These are phyloP conservation scores for Macrophomina pseudophaseolina DNA, from an alignment of 2,329 filamentous ascomycete genomes.

Conservation along the genomic window DNA sequence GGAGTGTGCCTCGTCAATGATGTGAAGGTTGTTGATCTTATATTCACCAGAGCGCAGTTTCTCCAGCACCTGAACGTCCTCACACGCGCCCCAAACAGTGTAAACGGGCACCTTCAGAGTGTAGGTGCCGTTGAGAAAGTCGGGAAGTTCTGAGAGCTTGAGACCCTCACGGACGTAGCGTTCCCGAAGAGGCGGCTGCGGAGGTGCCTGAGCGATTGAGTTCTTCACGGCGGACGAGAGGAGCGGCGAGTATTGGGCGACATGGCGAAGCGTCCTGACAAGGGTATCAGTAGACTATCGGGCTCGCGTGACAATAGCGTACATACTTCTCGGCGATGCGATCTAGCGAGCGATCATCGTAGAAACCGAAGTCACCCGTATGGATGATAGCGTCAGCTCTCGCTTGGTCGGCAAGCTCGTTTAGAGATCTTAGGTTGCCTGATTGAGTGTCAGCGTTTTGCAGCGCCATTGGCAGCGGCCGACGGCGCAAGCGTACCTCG, in stretches of 20 bases:
- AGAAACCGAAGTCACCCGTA: constrained; percentile 98
- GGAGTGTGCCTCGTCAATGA: constrained; percentile 97
- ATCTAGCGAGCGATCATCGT: constrained; percentile 93
- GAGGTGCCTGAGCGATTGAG: constrained; percentile 69
- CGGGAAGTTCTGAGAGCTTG: constrained; percentile 88
- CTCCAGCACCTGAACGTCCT: constrained; percentile 95
- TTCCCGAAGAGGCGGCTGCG: constrained; percentile 75
- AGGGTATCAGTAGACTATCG: constrained; percentile 27
- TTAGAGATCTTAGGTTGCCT: constrained; percentile 95
- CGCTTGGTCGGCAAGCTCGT: constrained; percentile 93
- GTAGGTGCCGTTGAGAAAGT: constrained; percentile 84
- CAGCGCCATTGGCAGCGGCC: background rate
- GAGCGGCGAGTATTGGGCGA: constrained; percentile 96
- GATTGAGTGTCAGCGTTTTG: constrained; percentile 19
- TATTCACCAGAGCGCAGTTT: constrained; percentile 98
- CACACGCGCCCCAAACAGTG: constrained; percentile 98
- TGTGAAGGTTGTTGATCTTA: constrained; percentile 95
- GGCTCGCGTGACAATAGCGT: constrained; percentile 25
- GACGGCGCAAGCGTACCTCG: constrained; percentile 47
- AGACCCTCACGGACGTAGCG: constrained; percentile 82
- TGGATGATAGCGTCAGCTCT: constrained; percentile 98
- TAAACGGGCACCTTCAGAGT: constrained; percentile 96
- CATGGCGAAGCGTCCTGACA: constrained; percentile 89
- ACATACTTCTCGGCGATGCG: constrained; percentile 97
- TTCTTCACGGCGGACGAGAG: constrained; percentile 77